phyloP scores from a whole-genome alignment of 2,329 filamentous ascomycete species.

The Beauveria caledonica region DNA sequence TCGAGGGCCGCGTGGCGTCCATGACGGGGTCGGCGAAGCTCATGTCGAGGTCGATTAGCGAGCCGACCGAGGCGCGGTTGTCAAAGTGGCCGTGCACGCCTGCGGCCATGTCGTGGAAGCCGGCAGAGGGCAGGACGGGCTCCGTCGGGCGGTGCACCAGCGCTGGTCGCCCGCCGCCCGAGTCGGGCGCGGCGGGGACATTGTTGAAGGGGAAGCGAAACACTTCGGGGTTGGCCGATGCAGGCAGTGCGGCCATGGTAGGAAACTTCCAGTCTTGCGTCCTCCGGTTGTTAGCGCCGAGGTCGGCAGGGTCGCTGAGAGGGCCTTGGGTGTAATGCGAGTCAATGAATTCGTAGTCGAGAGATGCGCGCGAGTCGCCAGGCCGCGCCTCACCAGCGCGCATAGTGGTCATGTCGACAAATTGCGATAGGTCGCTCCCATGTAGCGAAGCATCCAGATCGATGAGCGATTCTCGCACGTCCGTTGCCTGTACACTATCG shows the following conservation, averaged over 20 bases:
- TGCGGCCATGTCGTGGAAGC: constrained; percentile 33
- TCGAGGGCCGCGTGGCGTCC: constrained; percentile 47
- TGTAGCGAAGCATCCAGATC: constrained; percentile 54
- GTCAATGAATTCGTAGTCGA: constrained; percentile 42
- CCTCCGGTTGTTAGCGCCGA: constrained; percentile 38
- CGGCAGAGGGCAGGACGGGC: constrained; percentile 34
- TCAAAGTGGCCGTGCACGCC: constrained; percentile 25
- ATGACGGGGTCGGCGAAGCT: constrained; percentile 42
- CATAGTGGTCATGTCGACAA: constrained; percentile 55
- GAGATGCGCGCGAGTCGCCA: constrained; percentile 35
- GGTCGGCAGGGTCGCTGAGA: constrained; percentile 49
- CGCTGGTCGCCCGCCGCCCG: constrained; percentile 28
- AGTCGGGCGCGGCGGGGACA: constrained; percentile 7
- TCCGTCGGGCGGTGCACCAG: constrained; percentile 45
- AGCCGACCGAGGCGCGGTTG: constrained; percentile 35
- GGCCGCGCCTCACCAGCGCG: constrained; percentile 35
- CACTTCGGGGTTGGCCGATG: constrained; percentile 44
- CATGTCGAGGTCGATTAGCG: constrained; percentile 48
- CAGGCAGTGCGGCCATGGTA: constrained; percentile 39
- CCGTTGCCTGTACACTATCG: constrained; percentile 39
- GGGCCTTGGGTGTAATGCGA: constrained; percentile 39
- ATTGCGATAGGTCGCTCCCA: constrained; percentile 47
- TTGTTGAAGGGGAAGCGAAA: constrained; percentile 42
- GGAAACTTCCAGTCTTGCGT: constrained; percentile 54
- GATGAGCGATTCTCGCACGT: constrained; percentile 55